A percentile compares a stretch with the other conserved stretches of the same genome.
These are phyloP conservation scores for Mangifera indica DNA, from an alignment of 345 rosid genomes.

Conservation along the genomic window DNA sequence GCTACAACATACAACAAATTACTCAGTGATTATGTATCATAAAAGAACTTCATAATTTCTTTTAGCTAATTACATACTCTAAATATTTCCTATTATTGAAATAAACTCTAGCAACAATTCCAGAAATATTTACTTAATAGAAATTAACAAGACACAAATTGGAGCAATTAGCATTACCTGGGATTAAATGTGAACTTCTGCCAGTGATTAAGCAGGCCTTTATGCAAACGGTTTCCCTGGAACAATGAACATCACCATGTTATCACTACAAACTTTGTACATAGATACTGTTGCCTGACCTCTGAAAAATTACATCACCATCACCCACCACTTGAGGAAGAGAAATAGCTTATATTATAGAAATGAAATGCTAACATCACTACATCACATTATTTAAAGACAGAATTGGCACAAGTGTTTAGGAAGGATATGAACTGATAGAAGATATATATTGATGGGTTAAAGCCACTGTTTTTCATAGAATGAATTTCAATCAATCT, in stretches of 20 bases:
- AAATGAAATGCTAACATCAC: conserved; percentile 2
- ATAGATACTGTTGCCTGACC: neutral
- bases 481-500: neutral
- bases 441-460: neutral
- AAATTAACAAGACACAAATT: neutral
- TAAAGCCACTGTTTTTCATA: neutral
- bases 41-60: neutral
- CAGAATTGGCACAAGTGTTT: neutral
- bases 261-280: neutral
- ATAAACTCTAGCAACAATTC: conserved; percentile 1
- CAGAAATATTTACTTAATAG: neutral
- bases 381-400: neutral
- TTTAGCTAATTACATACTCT: neutral
- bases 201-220: conserved; percentile 90
- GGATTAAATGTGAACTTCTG: conserved; percentile 96
- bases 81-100: neutral
- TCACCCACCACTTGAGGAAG: neutral
- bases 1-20: neutral
- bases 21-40: neutral
- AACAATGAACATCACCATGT: conserved; percentile 20
- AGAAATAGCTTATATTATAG: neutral
- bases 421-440: neutral
- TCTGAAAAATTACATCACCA: neutral
- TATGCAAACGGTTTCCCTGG: conserved; percentile 82
- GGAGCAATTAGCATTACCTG: conserved; percentile 50